Evolutionary conservation across 352 stramenopile species (phyloP).

Genomic region (Globisporangium apiculatum): DNA sequence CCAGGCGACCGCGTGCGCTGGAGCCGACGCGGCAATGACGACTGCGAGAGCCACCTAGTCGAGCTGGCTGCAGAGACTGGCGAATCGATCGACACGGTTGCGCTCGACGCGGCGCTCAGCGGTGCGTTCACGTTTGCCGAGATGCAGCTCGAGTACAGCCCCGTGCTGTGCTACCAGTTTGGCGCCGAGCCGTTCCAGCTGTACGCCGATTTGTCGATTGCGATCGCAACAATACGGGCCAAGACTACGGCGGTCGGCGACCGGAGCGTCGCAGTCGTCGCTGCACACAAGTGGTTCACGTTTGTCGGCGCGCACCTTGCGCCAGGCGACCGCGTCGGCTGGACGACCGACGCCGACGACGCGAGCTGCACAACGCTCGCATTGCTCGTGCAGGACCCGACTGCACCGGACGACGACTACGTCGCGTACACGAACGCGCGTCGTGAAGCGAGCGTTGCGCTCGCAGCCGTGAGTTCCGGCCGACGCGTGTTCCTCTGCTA

Average conservation of each 20-base stretch:
- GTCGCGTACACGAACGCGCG: slow-evolving; percentile 27
- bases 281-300: slow-evolving; percentile 35
- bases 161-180: slow-evolving; percentile 63
- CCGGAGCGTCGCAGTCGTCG: slow-evolving; percentile 44
- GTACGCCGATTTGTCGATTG: slow-evolving; percentile 39
- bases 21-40: slow-evolving; percentile 37
- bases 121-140: slow-evolving; percentile 45
- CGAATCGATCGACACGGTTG: slow-evolving; percentile 27
- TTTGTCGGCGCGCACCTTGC: slow-evolving; percentile 43
- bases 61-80: slow-evolving; percentile 23
- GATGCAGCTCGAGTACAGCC: slow-evolving; percentile 39
- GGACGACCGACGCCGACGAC: slow-evolving; percentile 24
- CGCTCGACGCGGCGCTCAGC: slow-evolving; percentile 19
- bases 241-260: slow-evolving; percentile 30
- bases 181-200: slow-evolving; percentile 45
- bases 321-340: slow-evolving; percentile 36
- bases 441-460: slow-evolving; percentile 26
- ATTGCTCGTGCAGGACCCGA: slow-evolving; percentile 22
- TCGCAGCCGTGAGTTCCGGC: slow-evolving; percentile 42
- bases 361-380: slow-evolving; percentile 27
- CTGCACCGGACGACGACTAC: slow-evolving; percentile 31
- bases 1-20: slow-evolving; percentile 45
- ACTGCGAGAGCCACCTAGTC: slow-evolving; percentile 47
- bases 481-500: slow-evolving; percentile 58
- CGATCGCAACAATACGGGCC: slow-evolving; percentile 36